These are phyloP conservation scores for Termitomyces sp. DNA, from an alignment of 768 basidiomycete species.

Conservation along the genomic window DNA sequence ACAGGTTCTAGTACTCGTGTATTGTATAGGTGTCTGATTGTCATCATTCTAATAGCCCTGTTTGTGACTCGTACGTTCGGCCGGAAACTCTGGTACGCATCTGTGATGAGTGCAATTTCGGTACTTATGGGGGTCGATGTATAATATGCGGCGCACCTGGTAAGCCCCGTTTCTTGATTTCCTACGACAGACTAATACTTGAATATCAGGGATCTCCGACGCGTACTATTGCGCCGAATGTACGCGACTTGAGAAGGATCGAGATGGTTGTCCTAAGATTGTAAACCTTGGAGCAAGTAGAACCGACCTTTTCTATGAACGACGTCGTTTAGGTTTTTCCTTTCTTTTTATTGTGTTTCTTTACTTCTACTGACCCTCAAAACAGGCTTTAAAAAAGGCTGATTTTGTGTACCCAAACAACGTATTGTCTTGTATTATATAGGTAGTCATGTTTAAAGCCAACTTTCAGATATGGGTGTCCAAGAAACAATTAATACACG, in stretches of 20 bases:
- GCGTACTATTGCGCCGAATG: conserved; percentile 99
- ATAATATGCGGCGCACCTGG: conserved; percentile 97
- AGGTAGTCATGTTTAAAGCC: background rate
- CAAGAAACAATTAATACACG: conserved; percentile 36
- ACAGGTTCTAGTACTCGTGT: conserved; percentile 17
- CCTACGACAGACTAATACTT: background rate
- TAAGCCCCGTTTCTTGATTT: conserved; percentile 26
- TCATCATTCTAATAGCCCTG: conserved; percentile 53
- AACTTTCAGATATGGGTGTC: background rate
- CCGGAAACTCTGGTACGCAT: conserved; percentile 97
- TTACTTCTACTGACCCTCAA: background rate
- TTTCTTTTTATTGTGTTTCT: background rate
- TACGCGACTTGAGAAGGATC: conserved; percentile 92
- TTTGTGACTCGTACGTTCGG: conserved; percentile 98
- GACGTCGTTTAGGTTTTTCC: conserved; percentile 70
- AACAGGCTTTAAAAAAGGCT: conserved; percentile 68
- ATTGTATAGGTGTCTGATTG: background rate
- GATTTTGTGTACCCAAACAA: background rate
- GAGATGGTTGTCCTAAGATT: conserved; percentile 98
- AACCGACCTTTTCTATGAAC: conserved; percentile 90
- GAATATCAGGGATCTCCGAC: conserved; percentile 82
- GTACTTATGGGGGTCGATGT: conserved; percentile 94
- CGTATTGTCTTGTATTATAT: conserved; percentile 1
- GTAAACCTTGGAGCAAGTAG: conserved; percentile 94
- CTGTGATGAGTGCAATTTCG: conserved; percentile 99